phyloP scores from a whole-genome alignment of 352 stramenopile genomes.

The Detonula confervacea region DNA sequence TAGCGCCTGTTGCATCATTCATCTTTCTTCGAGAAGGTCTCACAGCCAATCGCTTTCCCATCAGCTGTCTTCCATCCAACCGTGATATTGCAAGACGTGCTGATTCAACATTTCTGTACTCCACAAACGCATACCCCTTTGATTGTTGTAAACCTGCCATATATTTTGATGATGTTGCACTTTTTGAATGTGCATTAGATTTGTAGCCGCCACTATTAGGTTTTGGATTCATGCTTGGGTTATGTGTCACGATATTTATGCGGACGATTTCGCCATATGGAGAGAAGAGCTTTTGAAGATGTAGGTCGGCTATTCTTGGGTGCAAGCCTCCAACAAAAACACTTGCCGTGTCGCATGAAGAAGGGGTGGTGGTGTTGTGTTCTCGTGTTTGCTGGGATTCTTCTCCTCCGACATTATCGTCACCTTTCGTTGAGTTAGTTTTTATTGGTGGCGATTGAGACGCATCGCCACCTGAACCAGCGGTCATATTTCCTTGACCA shows the following conservation, averaged over 20 bases:
- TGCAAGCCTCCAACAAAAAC: slow-evolving; percentile 56
- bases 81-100: slow-evolving; percentile 43
- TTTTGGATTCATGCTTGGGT: slow-evolving; percentile 1
- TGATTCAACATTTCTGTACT: slow-evolving; percentile 49
- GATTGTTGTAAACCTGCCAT: slow-evolving; percentile 33
- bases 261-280: slow-evolving; percentile 47
- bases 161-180: slow-evolving; percentile 27
- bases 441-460: neutral
- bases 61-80: slow-evolving; percentile 36
- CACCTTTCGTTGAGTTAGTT: slow-evolving; percentile 3
- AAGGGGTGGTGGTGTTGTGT: neutral
- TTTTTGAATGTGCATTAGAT: slow-evolving; percentile 24
- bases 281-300: slow-evolving; percentile 54
- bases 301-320: slow-evolving; percentile 45
- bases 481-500: neutral
- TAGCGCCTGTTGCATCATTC: neutral
- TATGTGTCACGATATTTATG: slow-evolving; percentile 46
- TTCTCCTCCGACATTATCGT: neutral
- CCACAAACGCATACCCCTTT: slow-evolving; percentile 58
- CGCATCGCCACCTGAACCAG: neutral
- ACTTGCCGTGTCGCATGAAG: slow-evolving; percentile 39
- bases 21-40: slow-evolving; percentile 34
- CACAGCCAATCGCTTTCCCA: slow-evolving; percentile 42
- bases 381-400: slow-evolving; percentile 8
- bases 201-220: neutral